These are phyloP conservation scores for Neonectria magnoliae DNA, from an alignment of 2,329 filamentous ascomycete species.

Conservation along the genomic window DNA sequence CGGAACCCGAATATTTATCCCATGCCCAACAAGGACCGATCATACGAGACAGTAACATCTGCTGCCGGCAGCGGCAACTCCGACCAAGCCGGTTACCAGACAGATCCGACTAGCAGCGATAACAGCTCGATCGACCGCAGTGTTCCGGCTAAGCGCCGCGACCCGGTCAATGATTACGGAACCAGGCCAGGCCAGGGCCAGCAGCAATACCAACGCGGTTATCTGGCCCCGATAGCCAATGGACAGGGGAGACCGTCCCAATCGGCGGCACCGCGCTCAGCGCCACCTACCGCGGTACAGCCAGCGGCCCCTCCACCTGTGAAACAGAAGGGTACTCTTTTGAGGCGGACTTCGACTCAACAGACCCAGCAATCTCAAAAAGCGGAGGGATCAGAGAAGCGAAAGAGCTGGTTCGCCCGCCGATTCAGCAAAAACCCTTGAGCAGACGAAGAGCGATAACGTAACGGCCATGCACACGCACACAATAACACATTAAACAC, in stretches of 20 bases:
- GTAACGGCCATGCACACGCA: background rate
- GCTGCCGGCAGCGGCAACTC: conserved; percentile 78
- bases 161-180: conserved; percentile 72
- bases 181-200: conserved; percentile 62
- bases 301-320: conserved; percentile 33
- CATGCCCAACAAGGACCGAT: conserved; percentile 75
- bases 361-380: conserved; percentile 29
- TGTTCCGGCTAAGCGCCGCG: conserved; percentile 63
- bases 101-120: conserved; percentile 87
- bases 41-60: conserved; percentile 87
- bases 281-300: conserved; percentile 35
- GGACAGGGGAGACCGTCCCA: conserved; percentile 37
- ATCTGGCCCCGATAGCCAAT: conserved; percentile 48
- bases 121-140: conserved; percentile 89
- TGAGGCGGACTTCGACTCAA: conserved; percentile 44
- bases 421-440: conserved; percentile 74
- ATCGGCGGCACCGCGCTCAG: conserved; percentile 39
- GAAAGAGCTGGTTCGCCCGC: conserved; percentile 89
- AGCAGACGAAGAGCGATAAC: conserved; percentile 14
- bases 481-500: background rate
- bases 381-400: conserved; percentile 67
- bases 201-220: conserved; percentile 54
- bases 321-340: conserved; percentile 44
- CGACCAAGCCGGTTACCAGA: conserved; percentile 82
- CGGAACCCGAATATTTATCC: conserved; percentile 61